Conservation (phyloP, 1,284 basidiomycete genomes). For the Inonotus obliquus region DNA sequence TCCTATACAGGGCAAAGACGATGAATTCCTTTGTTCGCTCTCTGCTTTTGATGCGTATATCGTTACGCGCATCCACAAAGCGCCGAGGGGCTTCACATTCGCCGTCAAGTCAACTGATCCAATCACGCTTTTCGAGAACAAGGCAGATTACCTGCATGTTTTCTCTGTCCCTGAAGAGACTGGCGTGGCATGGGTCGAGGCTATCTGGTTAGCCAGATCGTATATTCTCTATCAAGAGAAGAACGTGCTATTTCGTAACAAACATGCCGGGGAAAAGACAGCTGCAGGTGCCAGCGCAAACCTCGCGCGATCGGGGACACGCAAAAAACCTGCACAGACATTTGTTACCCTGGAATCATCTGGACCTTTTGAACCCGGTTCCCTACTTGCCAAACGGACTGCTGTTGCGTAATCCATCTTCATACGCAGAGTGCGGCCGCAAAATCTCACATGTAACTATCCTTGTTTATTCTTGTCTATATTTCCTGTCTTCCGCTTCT, state of each 20-base stretch:
- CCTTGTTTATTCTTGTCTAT: conserved; percentile 2
- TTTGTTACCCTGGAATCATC: conserved; percentile 7
- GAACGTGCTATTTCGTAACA: conserved; percentile 50
- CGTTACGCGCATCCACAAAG: conserved; percentile 65
- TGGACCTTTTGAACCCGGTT: conserved; percentile 20
- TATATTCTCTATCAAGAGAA: conserved; percentile 77
- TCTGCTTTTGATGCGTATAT: conserved; percentile 83
- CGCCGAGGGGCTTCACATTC: conserved; percentile 77
- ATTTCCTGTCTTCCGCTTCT: not conserved
- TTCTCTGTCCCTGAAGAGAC: conserved; percentile 73
- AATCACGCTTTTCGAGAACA: conserved; percentile 78
- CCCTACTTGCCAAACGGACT: conserved; percentile 20
- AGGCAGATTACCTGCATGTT: conserved; percentile 77
- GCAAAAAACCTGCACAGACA: conserved; percentile 17
- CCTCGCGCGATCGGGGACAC: conserved; percentile 13
- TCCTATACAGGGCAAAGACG: conserved; percentile 71
- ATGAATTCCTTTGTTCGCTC: conserved; percentile 71
- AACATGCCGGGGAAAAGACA: not conserved
- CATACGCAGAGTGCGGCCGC: not conserved
- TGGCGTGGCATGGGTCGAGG: conserved; percentile 67
- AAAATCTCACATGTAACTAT: not conserved
- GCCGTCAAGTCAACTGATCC: conserved; percentile 86
- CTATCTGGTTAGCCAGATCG: conserved; percentile 71
- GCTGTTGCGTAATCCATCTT: not conserved
- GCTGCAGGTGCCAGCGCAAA: not conserved